Base-by-base conservation (phyloP, 2,329 filamentous ascomycete genomes). In the Calonectria leucothoes region DNA sequence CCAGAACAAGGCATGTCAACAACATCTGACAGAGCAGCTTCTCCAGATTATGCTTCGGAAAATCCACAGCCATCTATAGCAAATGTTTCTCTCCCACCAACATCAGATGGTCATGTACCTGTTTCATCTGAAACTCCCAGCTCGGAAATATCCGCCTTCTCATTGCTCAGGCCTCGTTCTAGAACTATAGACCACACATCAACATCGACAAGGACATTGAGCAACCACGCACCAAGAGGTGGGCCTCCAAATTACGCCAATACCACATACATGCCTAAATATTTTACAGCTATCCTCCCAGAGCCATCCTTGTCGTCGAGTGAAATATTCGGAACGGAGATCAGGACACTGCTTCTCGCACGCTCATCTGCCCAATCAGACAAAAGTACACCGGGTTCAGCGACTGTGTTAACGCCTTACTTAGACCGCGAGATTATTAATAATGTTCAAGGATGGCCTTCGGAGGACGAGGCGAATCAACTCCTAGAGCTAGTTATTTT, bases 381-480 rank as follows among this genome's bases (percentile, higher is more conserved):
- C 20, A 61, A 72, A 31, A 69, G 64, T 20, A 70, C 64, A 7
- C 69, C 72, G 0, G 65, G 37, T 29, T 71, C 69, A 42, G 59
- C 55, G 14, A 57, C 65, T 2, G 64, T 69, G 3, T 48, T 65
- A 14, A 69, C 69, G 10, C 69, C 72, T 3, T 61, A 65, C 20
- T 31, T 72, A 15, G 69, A 72, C 17, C 69, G 69, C 2, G 69
- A 71, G 23, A 51, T 71, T 20, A 74, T 72, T 55, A 23, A 71
- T 39, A 73, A 66, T 45, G 52, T 72, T 31, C 69, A 61, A 8
- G 64, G 69, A 4, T 75, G 74, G 73, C 74, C 74, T 6, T 73
- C 74, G 5, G 74, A 76, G 25, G 73, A 76, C 12, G 74, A 76
- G 48, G 74, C 73, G 2, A 64, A 73, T n/a, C 68, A 66, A 12